Conservation (phyloP, 371 early-diverging fungal genomes). For the Apophysomyces variabilis region DNA sequence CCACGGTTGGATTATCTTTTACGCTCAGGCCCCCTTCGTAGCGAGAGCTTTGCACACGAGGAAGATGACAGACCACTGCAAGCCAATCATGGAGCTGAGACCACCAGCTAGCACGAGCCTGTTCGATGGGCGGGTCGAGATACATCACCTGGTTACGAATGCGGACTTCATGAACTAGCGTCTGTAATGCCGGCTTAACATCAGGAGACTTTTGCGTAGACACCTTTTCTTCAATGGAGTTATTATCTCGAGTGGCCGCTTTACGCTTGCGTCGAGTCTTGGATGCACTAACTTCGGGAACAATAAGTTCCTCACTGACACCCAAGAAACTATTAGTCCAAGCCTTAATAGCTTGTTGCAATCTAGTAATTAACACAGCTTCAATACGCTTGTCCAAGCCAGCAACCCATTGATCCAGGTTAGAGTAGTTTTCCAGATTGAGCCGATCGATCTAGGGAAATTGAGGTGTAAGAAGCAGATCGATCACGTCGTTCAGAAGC, state of each 20-base stretch:
- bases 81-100: slow-evolving; percentile 93
- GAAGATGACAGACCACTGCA: slow-evolving; percentile 75
- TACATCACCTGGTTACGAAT: slow-evolving; percentile 96
- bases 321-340: slow-evolving; percentile 78
- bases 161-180: slow-evolving; percentile 81
- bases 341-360: slow-evolving; percentile 80
- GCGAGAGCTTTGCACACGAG: slow-evolving; percentile 87
- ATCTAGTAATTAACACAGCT: slow-evolving; percentile 73
- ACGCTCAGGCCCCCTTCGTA: slow-evolving; percentile 84
- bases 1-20: slow-evolving; percentile 56
- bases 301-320: slow-evolving; percentile 54
- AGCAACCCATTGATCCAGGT: slow-evolving; percentile 89
- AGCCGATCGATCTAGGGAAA: slow-evolving; percentile 77
- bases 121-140: slow-evolving; percentile 94
- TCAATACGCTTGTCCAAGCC: slow-evolving; percentile 86
- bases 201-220: slow-evolving; percentile 51
- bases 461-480: slow-evolving; percentile 4
- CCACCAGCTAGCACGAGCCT: slow-evolving; percentile 90
- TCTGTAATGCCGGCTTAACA: slow-evolving; percentile 66
- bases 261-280: slow-evolving; percentile 65
- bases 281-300: slow-evolving; percentile 49
- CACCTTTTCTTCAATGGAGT: slow-evolving; percentile 42
- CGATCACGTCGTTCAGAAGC: neutral
- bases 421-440: slow-evolving; percentile 93
- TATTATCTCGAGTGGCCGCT: slow-evolving; percentile 42